A percentile compares a stretch with the other conserved stretches of the same genome.
Evolutionary conservation across 108 stramenopile genomes (phyloP).

Genomic region (Conticribra weissflogii): DNA sequence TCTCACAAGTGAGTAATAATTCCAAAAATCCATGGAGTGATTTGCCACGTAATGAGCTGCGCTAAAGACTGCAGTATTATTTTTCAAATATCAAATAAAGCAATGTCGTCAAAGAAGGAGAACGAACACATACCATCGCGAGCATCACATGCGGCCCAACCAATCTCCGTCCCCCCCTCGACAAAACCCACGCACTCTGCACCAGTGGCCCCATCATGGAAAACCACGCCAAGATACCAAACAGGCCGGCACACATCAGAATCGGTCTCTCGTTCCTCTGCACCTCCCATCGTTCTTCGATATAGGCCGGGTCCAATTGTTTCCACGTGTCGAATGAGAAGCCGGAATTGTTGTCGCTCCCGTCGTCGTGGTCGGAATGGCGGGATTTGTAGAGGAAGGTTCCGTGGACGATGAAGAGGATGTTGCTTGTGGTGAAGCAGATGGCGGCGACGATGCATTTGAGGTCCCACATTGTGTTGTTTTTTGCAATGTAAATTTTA

Average conservation of each 20-base stretch:
- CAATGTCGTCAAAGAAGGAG: background rate
- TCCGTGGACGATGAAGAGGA: conserved; percentile 28
- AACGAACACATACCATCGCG: conserved; percentile 22
- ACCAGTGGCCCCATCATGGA: conserved; percentile 68
- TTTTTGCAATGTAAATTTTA: no score
- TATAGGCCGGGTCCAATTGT: conserved; percentile 62
- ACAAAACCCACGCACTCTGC: conserved; percentile 69
- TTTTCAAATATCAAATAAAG: background rate
- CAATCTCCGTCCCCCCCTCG: conserved; percentile 52
- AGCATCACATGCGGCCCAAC: conserved; percentile 61
- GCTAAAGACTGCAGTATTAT: background rate
- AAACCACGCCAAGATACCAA: conserved; percentile 67
- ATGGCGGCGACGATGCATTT: conserved; percentile 39
- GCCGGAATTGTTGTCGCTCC: background rate
- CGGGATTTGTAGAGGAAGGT: background rate
- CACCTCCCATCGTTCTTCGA: conserved; percentile 56
- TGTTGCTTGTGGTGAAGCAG: conserved; percentile 33
- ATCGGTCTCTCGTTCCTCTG: conserved; percentile 11
- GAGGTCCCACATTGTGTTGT: conserved; percentile 32
- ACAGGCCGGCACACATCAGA: conserved; percentile 38
- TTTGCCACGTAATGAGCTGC: background rate
- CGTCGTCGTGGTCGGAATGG: conserved; percentile 1
- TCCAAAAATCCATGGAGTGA: no score
- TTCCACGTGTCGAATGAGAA: conserved; percentile 31
- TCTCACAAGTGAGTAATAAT: no score